phyloP scores from a whole-genome alignment of 345 rosid genomes.

The Clarkia xantiana region DNA sequence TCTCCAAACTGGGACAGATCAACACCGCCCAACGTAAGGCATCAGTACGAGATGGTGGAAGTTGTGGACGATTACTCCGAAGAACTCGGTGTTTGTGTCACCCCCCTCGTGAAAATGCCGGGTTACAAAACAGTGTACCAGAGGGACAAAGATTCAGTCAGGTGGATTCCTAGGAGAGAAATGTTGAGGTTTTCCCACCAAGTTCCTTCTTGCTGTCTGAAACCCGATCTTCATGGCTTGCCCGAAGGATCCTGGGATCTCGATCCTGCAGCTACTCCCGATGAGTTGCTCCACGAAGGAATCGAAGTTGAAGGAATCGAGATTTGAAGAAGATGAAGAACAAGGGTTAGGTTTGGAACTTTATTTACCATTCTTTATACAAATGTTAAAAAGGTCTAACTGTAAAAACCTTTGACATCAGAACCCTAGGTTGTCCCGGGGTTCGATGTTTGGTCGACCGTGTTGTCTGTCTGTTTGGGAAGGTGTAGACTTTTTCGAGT shows the following conservation, averaged over 20 bases:
- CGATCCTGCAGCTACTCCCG: conserved; percentile 97
- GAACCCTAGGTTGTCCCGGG: conserved; percentile 13
- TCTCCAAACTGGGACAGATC: conserved; percentile 68
- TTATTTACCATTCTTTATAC: conserved; percentile 28
- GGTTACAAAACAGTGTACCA: conserved; percentile 92
- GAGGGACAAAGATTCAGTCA: conserved; percentile 39
- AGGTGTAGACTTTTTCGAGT: neutral
- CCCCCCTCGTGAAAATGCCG: conserved; percentile 55
- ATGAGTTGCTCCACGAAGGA: conserved; percentile 56
- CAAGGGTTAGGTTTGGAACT: conserved; percentile 5
- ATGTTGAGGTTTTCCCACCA: conserved; percentile 88
- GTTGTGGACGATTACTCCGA: conserved; percentile 83
- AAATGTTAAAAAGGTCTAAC: conserved; percentile 32
- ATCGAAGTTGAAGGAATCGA: conserved; percentile 19
- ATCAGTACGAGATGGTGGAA: conserved; percentile 95
- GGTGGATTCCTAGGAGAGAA: conserved; percentile 88
- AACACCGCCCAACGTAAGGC: conserved; percentile 72
- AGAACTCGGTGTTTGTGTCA: conserved; percentile 73
- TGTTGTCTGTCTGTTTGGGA: conserved; percentile 11
- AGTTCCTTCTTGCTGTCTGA: conserved; percentile 82
- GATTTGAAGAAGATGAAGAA: conserved; percentile 10
- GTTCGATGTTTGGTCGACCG: conserved; percentile 18
- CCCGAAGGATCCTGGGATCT: conserved; percentile 90
- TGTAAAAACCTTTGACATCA: conserved; percentile 47
- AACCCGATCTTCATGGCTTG: conserved; percentile 39